Conservation (phyloP, 345 rosid species). For the Gossypium arboreum region DNA sequence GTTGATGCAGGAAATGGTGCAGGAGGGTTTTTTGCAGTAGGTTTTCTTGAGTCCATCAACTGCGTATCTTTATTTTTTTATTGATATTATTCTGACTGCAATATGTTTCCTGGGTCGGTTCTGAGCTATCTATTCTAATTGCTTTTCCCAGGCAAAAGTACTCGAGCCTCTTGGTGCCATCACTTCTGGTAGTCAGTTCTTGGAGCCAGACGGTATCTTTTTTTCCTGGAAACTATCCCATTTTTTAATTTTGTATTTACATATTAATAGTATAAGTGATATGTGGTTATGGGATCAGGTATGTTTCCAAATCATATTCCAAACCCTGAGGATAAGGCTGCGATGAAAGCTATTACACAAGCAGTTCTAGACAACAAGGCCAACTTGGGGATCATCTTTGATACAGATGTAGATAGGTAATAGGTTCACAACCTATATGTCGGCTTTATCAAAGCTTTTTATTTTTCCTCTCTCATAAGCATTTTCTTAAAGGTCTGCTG, state of each 20-base stretch:
- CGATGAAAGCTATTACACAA: conserved; percentile 82
- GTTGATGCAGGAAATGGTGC: conserved; percentile 99
- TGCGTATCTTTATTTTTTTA: not conserved
- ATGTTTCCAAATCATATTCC: conserved; percentile 97
- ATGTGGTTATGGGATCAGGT: conserved; percentile 40
- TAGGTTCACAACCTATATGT: conserved; percentile 11
- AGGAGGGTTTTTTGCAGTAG: conserved; percentile 95
- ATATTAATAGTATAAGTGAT: conserved; percentile 10
- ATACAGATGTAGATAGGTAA: conserved; percentile 97
- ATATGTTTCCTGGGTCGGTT: not conserved
- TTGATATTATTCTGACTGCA: not conserved
- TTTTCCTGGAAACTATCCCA: conserved; percentile 7
- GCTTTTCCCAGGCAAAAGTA: conserved; percentile 67
- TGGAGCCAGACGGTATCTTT: conserved; percentile 89
- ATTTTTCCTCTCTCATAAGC: conserved; percentile 10
- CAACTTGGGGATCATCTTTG: conserved; percentile 95
- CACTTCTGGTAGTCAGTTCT: conserved; percentile 89
- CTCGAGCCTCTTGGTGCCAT: conserved; percentile 94
- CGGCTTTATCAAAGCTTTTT: not conserved
- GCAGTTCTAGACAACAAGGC: conserved; percentile 92
- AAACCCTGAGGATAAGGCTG: conserved; percentile 91
- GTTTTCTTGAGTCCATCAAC: conserved; percentile 23
- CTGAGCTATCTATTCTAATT: conserved; percentile 11
- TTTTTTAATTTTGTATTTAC: not conserved
- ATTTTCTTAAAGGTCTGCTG: conserved; percentile 75